Conservation (phyloP, 2,329 filamentous ascomycete species). For the Dactylellina drechsleri region DNA sequence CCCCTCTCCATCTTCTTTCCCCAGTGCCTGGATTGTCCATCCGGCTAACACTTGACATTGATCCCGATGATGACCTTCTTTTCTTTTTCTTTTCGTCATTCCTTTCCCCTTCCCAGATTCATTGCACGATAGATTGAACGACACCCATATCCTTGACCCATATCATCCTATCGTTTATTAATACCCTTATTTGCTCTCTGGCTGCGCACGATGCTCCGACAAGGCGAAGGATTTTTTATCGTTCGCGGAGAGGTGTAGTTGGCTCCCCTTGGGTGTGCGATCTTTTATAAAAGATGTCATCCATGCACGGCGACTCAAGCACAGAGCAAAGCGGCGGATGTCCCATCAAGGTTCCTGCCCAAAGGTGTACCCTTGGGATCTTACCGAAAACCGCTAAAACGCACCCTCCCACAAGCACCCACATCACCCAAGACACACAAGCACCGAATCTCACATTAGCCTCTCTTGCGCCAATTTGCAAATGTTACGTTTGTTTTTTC, state of each 20-base stretch:
- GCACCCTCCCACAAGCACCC: conserved; percentile 27
- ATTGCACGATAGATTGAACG: too few relatives aligned
- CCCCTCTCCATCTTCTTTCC: neutral
- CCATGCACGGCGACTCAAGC: conserved; percentile 46
- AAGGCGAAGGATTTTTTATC: conserved; percentile 6
- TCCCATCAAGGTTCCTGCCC: conserved; percentile 53
- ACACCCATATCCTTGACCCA: too few relatives aligned
- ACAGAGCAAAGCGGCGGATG: conserved; percentile 17
- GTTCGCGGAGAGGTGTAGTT: conserved; percentile 9
- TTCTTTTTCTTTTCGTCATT: conserved; percentile 1
- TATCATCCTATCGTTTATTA: too few relatives aligned
- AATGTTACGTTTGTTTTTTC: conserved; percentile 11
- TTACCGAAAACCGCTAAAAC: conserved; percentile 55
- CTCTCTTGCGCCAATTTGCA: conserved; percentile 49
- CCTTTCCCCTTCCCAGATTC: neutral
- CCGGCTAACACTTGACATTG: neutral
- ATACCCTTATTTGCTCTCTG: too few relatives aligned
- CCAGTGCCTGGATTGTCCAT: conserved; percentile 11
- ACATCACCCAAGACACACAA: conserved; percentile 4
- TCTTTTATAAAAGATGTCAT: conserved; percentile 52
- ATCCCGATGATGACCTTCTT: neutral
- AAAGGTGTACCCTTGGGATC: conserved; percentile 49
- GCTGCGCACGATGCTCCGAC: neutral
- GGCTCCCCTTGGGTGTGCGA: conserved; percentile 9
- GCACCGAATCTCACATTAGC: conserved; percentile 27